Evolutionary conservation across 495 filamentous ascomycete genomes (phyloP), one percentile per base, ranked within the genome.

Genomic region (Massariosphaeria phaeospora): DNA sequence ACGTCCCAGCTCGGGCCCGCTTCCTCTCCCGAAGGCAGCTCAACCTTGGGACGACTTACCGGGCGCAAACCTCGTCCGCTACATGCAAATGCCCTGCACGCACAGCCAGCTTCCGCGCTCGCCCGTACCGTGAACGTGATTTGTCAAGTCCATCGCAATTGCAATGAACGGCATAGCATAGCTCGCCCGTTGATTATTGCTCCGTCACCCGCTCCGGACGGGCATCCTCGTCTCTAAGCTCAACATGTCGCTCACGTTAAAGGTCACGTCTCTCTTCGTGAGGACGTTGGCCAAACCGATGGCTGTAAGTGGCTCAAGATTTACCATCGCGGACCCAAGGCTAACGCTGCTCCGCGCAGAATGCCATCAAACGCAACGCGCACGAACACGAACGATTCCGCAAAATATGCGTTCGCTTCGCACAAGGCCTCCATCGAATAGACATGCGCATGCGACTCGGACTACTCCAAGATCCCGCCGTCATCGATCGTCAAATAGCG

Each of bases 321-420:
- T 2, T 47, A 15, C 13, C 23, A 17, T 29, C 13, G 0, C 11
- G 12, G 2, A 30, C 20, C 9, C 11, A 15, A 38, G 18, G 35
- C 50, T 51, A 42, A 47, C 31, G 2, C 8, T 4, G 10, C 4
- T 10, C 11, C 13, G 36, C 1, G 12, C 45, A 98, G 93, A 96
- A 89, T 67, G 82, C 80, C 68, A 95, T 99, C 72, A 97, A 96
- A 71, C 78, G 76, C 21, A 91, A 96, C 76, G 94, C 93, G 13
- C 87, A 86, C 61, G 94, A 99, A 66, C 94, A 97, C 73, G 88
- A 90, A 40, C 76, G 82, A 15, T 99, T 97, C 72, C 87, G 94
- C 15, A 71, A 70, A n/a, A 23, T 81, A 33, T 88, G 84, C 66
- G 71, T 88, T 60, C 69, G 70, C 21, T 82, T 94, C 67, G 94